Evolutionary conservation across 2,329 filamentous ascomycete species (phyloP), one percentile per base, ranked within the genome.

Genomic region (Cladosporium sphaerospermum): DNA sequence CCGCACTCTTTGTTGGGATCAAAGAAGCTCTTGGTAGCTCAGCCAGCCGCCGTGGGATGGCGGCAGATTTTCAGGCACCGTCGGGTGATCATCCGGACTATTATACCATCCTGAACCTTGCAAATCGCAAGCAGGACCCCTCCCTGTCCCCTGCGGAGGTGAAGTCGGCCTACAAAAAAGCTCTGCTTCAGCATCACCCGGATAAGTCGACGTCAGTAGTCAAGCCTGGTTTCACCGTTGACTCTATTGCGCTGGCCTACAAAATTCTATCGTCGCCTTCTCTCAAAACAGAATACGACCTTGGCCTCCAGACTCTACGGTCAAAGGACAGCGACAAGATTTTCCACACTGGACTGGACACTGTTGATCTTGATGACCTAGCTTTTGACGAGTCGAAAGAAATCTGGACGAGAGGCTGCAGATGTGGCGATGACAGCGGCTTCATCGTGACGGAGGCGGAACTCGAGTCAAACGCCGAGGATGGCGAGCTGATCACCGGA

Each of bases 211-310:
- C 51, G 1, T 44, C 39, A 45, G 31, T 40, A n/a, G 34, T 13
- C 19, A 41, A 42, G 32, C 33, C 23, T 23, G 31, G 37, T 19
- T 28, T 28, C 23, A 77, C 77, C 9, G 70, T 85, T 45, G 82
- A 85, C 62, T 72, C 80, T 44, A 81, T 85, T 28, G 78, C 77
- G 14, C 65, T 74, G n/a, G 82, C 82, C 3, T 83, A 81, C 64
- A 75, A 74, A 48, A 74, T 74, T 1, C 73, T 85, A 2, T 71
- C 72, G 0, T 69, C 78, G 42, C 68, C 75, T 0, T 40, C 45
- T 1, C 56, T 67, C 6, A 74, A 74, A 36, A 61, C 66, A 0
- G 76, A 77, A 46, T 83, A 82, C 59, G 75, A 82, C 59, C 70
- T 69, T 3, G 54, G 62, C 1, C 66, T 77, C 42, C 66, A 67